Conservation (phyloP, 1,139 yeast genomes). For the Nakaseomyces uthaithaninus region DNA sequence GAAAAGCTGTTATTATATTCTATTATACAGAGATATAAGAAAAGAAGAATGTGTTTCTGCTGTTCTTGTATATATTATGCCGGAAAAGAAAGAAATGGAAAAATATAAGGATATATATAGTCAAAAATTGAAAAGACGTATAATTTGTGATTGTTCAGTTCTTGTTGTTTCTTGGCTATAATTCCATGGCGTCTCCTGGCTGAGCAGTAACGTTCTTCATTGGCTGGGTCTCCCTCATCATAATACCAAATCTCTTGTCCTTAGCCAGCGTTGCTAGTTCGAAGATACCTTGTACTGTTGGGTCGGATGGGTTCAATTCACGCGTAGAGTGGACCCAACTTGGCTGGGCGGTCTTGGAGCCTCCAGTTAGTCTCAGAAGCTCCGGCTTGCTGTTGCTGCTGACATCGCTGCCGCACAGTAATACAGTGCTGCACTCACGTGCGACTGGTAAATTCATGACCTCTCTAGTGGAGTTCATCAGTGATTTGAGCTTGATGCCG, state of each 20-base stretch:
- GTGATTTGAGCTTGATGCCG: constrained; percentile 53
- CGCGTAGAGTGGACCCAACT: constrained; percentile 80
- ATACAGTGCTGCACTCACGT: constrained; percentile 70
- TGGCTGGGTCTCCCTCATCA: constrained; percentile 54
- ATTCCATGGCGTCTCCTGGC: constrained; percentile 2
- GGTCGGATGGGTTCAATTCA: constrained; percentile 42
- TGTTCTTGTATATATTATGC: background rate
- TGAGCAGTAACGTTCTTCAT: constrained; percentile 31
- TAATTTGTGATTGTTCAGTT: too few relatives aligned
- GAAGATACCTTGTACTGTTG: constrained; percentile 40
- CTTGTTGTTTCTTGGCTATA: too few relatives aligned
- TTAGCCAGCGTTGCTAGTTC: constrained; percentile 51
- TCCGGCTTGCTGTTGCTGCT: constrained; percentile 45
- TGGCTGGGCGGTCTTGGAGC: constrained; percentile 55
- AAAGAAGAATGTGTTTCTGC: background rate
- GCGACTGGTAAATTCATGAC: constrained; percentile 49
- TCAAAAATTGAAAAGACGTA: background rate
- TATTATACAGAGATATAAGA: constrained; percentile 2
- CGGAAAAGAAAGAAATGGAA: too few relatives aligned
- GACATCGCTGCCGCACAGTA: constrained; percentile 41
- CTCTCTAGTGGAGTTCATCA: constrained; percentile 46
- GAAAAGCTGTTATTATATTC: background rate
- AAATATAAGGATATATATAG: constrained; percentile 1
- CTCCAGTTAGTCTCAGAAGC: constrained; percentile 74
- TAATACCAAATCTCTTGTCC: constrained; percentile 61